Evolutionary conservation across 805 yeast genomes (phyloP), one percentile per base, ranked within the genome.

Genomic region (Danielia reshetovae): DNA sequence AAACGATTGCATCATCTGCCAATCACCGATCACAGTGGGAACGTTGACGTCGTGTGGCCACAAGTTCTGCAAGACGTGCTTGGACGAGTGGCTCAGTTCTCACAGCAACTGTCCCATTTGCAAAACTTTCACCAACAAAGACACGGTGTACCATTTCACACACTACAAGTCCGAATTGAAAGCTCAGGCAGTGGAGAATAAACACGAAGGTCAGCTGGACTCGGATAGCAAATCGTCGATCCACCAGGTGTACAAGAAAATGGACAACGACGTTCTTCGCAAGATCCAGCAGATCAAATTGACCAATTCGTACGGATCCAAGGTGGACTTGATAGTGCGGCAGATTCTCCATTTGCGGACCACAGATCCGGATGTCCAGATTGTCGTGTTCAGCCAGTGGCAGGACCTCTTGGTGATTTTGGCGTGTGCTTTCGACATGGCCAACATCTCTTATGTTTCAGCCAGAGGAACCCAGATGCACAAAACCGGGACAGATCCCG

Each of bases 301-400:
- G 10, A 51, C 59, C 45, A 39, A 56, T 38, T 49, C 71, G 32
- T 89, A 81, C 57, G 96, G 97, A 8, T 76, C 96, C 2, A 93
- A 93, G 52, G 77, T 90, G 23, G 95, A 93, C 59, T 74, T 79
- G 67, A 82, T 90, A 26, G 72, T 88, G 7, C 75, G 80, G 47
- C 87, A 85, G 40, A 73, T 84, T 4, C 55, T 79, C 9, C 83
- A 80, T 65, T 60, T 90, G 33, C 74, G 77, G 33, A 52, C 66
- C 3, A 59, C 68, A 16, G 81, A 83, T 23, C 72, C 75, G 0
- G 59, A 65, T 0, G 85, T 81, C 4, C 97, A 93, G 57, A 81
- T 90, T 27, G 81, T 93, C 9, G 61, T 93, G 0, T 93, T 86
- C 53, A 87, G 97, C 13, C 97, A 89, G 55, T 90, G 95, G 89